phyloP scores from a whole-genome alignment of 345 rosid species.

The Hypericum perforatum region DNA sequence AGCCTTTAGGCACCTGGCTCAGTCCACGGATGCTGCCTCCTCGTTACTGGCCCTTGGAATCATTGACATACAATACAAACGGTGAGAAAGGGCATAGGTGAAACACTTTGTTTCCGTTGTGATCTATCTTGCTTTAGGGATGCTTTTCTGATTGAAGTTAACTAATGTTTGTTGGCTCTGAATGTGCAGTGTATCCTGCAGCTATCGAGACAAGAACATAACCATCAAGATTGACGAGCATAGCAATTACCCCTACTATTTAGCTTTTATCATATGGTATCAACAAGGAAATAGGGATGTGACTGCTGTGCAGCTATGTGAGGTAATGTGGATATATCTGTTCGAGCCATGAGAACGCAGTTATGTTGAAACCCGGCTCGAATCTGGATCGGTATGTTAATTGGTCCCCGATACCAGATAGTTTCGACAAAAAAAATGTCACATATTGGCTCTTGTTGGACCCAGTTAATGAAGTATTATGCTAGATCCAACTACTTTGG shows the following conservation, averaged over 20 bases:
- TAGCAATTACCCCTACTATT: constrained; percentile 52
- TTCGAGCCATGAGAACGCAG: neutral
- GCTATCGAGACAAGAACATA: constrained; percentile 46
- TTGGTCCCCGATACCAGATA: too few species aligned
- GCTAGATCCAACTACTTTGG: too few species aligned
- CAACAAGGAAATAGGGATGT: constrained; percentile 63
- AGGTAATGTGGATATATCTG: constrained; percentile 26
- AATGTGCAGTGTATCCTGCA: constrained; percentile 46
- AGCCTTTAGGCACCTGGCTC: constrained; percentile 57
- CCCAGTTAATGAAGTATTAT: too few species aligned
- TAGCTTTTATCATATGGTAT: constrained; percentile 50
- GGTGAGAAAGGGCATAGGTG: constrained; percentile 24
- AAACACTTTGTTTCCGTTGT: neutral
- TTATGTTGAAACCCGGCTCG: neutral
- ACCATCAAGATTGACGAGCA: constrained; percentile 60
- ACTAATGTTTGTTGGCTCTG: too few species aligned
- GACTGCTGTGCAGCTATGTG: constrained; percentile 63
- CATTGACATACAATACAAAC: constrained; percentile 48
- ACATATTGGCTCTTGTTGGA: too few species aligned
- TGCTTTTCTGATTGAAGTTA: too few species aligned
- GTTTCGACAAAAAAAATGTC: too few species aligned
- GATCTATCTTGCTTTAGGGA: too few species aligned
- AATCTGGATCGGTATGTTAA: too few species aligned
- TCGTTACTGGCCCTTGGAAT: constrained; percentile 37
- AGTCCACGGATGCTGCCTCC: constrained; percentile 37